Evolutionary conservation across 176 grass and related monocot genomes (phyloP).

Genomic region (Phoenix dactylifera): DNA sequence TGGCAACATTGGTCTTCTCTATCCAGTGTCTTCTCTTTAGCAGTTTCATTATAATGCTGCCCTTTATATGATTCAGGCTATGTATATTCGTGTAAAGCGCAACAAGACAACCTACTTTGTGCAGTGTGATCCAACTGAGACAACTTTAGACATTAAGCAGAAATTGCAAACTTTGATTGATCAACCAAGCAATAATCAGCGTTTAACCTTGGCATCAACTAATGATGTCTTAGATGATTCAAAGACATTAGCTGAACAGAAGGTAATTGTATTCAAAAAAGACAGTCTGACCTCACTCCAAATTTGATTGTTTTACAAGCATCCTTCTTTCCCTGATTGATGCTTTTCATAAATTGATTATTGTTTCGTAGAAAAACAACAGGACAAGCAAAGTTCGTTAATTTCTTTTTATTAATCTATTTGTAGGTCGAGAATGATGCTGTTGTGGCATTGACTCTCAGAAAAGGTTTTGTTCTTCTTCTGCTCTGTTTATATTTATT

Average conservation of each 20-base stretch:
- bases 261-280: conserved; percentile 18
- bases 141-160: conserved; percentile 53
- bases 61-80: conserved; percentile 28
- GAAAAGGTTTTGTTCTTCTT: conserved; percentile 42
- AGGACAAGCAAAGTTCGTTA: too few relatives aligned
- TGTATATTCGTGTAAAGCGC: conserved; percentile 86
- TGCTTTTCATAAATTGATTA: too few relatives aligned
- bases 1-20: too few relatives aligned
- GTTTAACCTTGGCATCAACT: conserved; percentile 39
- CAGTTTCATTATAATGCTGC: too few relatives aligned
- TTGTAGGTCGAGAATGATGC: conserved; percentile 73
- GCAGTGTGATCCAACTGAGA: conserved; percentile 66
- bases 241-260: conserved; percentile 43
- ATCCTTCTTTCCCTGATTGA: too few relatives aligned
- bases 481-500: not conserved
- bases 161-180: conserved; percentile 53
- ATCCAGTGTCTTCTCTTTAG: too few relatives aligned
- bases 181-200: conserved; percentile 35
- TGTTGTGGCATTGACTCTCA: conserved; percentile 47
- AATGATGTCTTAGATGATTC: conserved; percentile 55
- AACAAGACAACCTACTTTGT: conserved; percentile 72
- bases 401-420: not conserved
- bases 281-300: too few relatives aligned
- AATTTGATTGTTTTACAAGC: too few relatives aligned
- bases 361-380: too few relatives aligned